These are phyloP conservation scores for Tulasnella sp. DNA, from an alignment of 768 basidiomycete genomes.

Conservation along the genomic window DNA sequence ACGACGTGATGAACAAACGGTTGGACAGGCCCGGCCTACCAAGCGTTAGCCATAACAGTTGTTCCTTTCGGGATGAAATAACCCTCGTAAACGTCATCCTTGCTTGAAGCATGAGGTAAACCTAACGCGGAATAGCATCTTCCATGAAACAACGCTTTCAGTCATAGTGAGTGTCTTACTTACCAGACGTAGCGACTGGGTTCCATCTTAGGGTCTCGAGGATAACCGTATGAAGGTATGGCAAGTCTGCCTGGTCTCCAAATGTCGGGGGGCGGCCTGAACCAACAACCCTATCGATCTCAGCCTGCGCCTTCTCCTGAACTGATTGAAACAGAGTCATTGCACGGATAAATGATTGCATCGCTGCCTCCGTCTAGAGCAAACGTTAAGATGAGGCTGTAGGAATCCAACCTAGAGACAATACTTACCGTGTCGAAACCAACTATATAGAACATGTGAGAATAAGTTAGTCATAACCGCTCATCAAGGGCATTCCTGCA, in stretches of 20 bases:
- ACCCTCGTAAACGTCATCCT: slow-evolving; percentile 36
- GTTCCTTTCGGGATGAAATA: slow-evolving; percentile 26
- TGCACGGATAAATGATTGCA: neutral
- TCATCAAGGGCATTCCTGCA: neutral
- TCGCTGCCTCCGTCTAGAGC: neutral
- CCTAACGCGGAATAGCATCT: neutral
- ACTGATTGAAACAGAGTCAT: slow-evolving; percentile 23
- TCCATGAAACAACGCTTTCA: neutral
- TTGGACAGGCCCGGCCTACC: neutral
- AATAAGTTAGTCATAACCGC: neutral
- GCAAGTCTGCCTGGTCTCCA: slow-evolving; percentile 45
- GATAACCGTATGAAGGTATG: slow-evolving; percentile 48
- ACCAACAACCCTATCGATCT: slow-evolving; percentile 47
- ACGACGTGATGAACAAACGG: neutral
- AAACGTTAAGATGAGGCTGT: neutral
- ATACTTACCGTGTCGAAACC: neutral
- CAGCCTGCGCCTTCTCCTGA: slow-evolving; percentile 44
- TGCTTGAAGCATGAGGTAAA: slow-evolving; percentile 11
- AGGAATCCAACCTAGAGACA: neutral
- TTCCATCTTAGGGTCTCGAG: slow-evolving; percentile 46
- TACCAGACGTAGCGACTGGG: slow-evolving; percentile 39
- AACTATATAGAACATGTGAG: neutral
- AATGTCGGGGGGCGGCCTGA: slow-evolving; percentile 44
- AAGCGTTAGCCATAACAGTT: slow-evolving; percentile 1
- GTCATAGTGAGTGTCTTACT: neutral